Conservation (phyloP, 345 rosid species). For the Eucalyptus paniculata region DNA sequence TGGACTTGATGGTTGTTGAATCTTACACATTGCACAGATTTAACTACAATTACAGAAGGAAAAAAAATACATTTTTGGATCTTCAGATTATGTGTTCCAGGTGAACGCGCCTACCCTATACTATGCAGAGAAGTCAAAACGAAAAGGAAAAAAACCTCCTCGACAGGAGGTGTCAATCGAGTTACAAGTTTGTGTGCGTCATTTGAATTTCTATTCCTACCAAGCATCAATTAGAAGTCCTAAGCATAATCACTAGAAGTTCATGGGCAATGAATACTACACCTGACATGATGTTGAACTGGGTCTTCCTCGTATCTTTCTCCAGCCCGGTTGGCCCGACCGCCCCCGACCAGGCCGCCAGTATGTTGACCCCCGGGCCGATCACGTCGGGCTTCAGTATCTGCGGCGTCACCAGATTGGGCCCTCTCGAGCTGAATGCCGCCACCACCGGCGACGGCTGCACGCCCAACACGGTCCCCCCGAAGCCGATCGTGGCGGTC, state of each 20-base stretch:
- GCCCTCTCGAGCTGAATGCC: conserved; percentile 87
- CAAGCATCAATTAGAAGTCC: background rate
- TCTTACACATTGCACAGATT: background rate
- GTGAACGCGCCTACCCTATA: background rate
- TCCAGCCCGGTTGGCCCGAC: conserved; percentile 65
- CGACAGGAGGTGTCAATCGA: background rate
- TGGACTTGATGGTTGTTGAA: background rate
- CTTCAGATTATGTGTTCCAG: background rate
- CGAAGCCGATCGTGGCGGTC: conserved; percentile 35
- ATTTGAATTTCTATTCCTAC: background rate
- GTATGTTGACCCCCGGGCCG: conserved; percentile 82
- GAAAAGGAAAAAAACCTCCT: background rate
- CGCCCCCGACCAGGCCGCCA: conserved; percentile 80
- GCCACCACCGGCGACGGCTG: conserved; percentile 83
- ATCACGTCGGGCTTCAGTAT: conserved; percentile 84
- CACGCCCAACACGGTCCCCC: conserved; percentile 58
- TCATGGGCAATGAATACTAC: background rate
- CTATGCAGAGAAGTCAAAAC: background rate
- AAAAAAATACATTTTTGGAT: background rate
- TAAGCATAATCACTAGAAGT: background rate
- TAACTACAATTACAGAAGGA: background rate
- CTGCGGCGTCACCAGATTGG: conserved; percentile 59
- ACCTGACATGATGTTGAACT: conserved; percentile 85
- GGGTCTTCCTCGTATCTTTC: conserved; percentile 44
- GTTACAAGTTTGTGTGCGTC: background rate